Evolutionary conservation across 2,329 filamentous ascomycete genomes (phyloP).

Genomic region (Talaromyces islandicus): DNA sequence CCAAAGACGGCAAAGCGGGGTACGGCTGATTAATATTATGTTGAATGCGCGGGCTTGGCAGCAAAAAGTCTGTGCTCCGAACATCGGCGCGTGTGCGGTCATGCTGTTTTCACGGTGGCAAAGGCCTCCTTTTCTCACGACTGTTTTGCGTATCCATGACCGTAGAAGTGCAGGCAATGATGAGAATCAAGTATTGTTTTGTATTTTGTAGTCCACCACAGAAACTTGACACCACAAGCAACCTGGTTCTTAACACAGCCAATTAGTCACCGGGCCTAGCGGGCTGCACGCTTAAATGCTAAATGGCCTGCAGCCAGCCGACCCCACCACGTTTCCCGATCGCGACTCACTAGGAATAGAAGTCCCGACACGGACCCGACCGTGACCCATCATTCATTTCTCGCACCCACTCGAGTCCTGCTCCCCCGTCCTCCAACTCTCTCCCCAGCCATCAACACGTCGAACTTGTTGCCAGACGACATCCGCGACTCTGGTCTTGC

Average conservation of each 20-base stretch:
- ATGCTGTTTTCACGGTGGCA: neutral
- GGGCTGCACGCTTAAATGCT: neutral
- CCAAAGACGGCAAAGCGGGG: neutral
- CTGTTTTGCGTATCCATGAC: no score
- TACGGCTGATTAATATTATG: neutral
- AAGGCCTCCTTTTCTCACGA: no score
- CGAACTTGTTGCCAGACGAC: neutral
- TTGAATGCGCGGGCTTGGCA: neutral
- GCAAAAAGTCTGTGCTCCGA: neutral
- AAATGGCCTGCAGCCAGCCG: neutral
- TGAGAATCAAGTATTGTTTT: no score
- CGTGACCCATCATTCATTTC: neutral
- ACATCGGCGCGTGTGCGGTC: neutral
- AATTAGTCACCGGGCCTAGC: neutral
- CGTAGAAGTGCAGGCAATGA: no score
- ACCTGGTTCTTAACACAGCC: neutral
- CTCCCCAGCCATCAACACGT: neutral
- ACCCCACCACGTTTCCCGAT: neutral
- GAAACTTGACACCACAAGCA: no score
- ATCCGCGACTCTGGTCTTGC: neutral
- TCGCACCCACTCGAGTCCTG: neutral
- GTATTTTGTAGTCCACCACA: no score
- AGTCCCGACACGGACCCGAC: neutral
- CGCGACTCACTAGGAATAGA: neutral
- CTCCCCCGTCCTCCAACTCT: neutral